Conservation (phyloP, 129 eudicot species). For the Dittrichia graveolens region DNA sequence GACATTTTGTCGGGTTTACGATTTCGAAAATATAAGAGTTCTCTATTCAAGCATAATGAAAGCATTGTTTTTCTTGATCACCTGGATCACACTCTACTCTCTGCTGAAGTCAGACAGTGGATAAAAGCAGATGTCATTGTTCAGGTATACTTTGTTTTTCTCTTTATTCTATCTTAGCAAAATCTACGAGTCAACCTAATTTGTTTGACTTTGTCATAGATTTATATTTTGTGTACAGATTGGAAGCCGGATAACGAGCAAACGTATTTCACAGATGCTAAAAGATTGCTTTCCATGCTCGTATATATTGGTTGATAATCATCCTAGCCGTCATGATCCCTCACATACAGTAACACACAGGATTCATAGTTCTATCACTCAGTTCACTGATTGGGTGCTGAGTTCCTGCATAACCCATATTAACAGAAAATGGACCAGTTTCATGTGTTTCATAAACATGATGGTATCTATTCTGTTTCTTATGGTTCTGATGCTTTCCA, state of each 20-base stretch:
- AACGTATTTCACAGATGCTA: slow-evolving; percentile 75
- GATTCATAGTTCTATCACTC: slow-evolving; percentile 56
- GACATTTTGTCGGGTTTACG: slow-evolving; percentile 90
- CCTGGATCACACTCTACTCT: slow-evolving; percentile 75
- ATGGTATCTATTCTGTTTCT: slow-evolving; percentile 44
- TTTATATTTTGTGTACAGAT: slow-evolving; percentile 51
- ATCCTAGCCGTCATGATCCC: slow-evolving; percentile 94
- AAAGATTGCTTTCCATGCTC: slow-evolving; percentile 65
- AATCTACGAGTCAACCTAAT: slow-evolving; percentile 20
- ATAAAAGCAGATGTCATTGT: slow-evolving; percentile 68
- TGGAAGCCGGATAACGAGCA: slow-evolving; percentile 89
- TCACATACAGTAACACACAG: slow-evolving; percentile 84
- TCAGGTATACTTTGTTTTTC: slow-evolving; percentile 56
- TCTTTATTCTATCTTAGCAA: not conserved
- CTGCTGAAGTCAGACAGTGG: slow-evolving; percentile 56
- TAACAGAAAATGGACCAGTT: slow-evolving; percentile 49
- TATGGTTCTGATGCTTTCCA: not conserved
- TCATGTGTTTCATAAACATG: slow-evolving; percentile 53
- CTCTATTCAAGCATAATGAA: slow-evolving; percentile 41
- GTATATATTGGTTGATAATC: slow-evolving; percentile 75
- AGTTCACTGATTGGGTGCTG: slow-evolving; percentile 59
- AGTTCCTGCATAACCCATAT: slow-evolving; percentile 35
- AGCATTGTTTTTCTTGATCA: slow-evolving; percentile 75
- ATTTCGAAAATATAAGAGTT: slow-evolving; percentile 57
- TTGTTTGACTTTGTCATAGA: slow-evolving; percentile 10